A percentile compares a stretch with the other conserved stretches of the same genome.
phyloP scores from a whole-genome alignment of 2,329 filamentous ascomycete genomes.

The Calonectria hongkongensis region DNA sequence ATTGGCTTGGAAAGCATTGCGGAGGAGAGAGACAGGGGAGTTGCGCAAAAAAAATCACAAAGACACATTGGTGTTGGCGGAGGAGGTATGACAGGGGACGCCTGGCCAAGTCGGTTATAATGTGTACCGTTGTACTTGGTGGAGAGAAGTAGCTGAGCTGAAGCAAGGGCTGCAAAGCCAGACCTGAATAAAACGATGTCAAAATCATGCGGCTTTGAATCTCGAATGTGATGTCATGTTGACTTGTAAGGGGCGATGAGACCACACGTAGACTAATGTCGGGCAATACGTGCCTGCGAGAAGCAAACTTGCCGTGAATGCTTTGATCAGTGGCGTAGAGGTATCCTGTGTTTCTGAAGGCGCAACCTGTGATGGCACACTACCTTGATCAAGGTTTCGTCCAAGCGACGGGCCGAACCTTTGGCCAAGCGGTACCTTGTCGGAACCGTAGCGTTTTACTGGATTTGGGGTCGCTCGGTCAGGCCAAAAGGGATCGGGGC shows the following conservation, averaged over 20 bases:
- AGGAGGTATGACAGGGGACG: slow-evolving; percentile 39
- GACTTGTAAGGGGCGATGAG: neutral
- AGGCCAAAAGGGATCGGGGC: neutral
- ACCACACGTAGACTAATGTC: neutral
- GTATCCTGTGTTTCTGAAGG: neutral
- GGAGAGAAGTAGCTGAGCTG: slow-evolving; percentile 35
- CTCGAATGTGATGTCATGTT: slow-evolving; percentile 3
- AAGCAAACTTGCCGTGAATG: neutral
- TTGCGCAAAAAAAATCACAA: slow-evolving; percentile 41
- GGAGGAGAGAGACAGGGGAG: slow-evolving; percentile 39
- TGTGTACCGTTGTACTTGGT: slow-evolving; percentile 38
- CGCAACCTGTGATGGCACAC: slow-evolving; percentile 25
- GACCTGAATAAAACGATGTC: slow-evolving; percentile 49
- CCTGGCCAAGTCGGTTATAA: slow-evolving; percentile 44
- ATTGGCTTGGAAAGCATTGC: slow-evolving; percentile 52
- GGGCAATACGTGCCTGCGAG: neutral
- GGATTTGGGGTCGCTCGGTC: slow-evolving; percentile 15
- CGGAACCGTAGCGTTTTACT: slow-evolving; percentile 9
- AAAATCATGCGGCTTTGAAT: slow-evolving; percentile 37
- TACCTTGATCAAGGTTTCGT: slow-evolving; percentile 41
- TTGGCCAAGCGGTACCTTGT: slow-evolving; percentile 36
- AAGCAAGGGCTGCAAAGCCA: slow-evolving; percentile 49
- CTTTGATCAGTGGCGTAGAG: neutral
- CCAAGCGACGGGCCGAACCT: slow-evolving; percentile 49
- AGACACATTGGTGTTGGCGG: slow-evolving; percentile 38